Evolutionary conservation across 495 filamentous ascomycete species (phyloP).

Genomic region (Hypoxylon fragiforme): DNA sequence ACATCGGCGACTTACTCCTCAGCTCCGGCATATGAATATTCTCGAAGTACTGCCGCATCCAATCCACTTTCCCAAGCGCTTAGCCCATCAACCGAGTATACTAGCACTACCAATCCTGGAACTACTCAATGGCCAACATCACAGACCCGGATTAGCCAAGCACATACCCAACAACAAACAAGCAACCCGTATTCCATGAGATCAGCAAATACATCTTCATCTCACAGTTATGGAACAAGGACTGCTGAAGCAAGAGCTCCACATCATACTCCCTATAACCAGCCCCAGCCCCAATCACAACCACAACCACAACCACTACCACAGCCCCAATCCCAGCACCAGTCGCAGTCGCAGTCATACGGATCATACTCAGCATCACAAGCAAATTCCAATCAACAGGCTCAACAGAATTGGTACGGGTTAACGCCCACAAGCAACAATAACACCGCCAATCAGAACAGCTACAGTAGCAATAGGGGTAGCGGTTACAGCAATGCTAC

Average conservation of each 20-base stretch:
- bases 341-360: conserved; percentile 30
- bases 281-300: conserved; percentile 26
- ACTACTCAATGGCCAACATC: conserved; percentile 33
- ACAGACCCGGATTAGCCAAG: conserved; percentile 21
- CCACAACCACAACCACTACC: too few species aligned
- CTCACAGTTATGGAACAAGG: conserved; percentile 27
- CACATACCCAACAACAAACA: conserved; percentile 14
- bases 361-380: conserved; percentile 29
- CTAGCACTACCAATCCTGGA: conserved; percentile 1
- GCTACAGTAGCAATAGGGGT: conserved; percentile 23
- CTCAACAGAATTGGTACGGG: conserved; percentile 34
- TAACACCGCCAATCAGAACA: conserved; percentile 20
- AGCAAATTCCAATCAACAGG: conserved; percentile 25
- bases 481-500: conserved; percentile 13
- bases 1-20: conserved; percentile 29
- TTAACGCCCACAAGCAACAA: conserved; percentile 19
- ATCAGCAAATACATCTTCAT: conserved; percentile 11
- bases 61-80: conserved; percentile 35
- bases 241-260: conserved; percentile 12
- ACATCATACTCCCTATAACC: conserved; percentile 24
- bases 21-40: conserved; percentile 29
- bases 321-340: too few species aligned
- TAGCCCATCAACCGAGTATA: conserved; percentile 20
- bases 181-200: conserved; percentile 25
- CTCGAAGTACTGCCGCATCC: conserved; percentile 15